phyloP scores from a whole-genome alignment of 805 yeast genomes.

The Cyberlindnera sargentensis region DNA sequence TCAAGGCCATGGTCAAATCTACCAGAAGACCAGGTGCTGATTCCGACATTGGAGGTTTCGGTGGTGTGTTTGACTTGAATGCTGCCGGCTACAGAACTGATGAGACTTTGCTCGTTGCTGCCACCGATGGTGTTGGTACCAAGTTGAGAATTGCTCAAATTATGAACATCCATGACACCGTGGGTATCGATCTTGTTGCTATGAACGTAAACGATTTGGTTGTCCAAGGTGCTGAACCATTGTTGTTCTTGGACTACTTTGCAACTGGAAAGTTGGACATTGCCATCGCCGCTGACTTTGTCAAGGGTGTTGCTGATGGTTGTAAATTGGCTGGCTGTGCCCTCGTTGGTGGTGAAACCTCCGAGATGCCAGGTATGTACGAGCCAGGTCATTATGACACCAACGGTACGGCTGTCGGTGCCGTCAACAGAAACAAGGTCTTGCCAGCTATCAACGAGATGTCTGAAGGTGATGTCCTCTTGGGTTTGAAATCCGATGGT shows the following conservation, averaged over 20 bases:
- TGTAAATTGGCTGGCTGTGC: constrained; percentile 96
- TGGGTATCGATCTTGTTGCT: constrained; percentile 96
- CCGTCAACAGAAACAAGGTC: constrained; percentile 68
- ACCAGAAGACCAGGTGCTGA: constrained; percentile 96
- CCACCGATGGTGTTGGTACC: constrained; percentile 99
- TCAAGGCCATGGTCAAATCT: constrained; percentile 84
- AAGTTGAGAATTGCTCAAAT: constrained; percentile 92
- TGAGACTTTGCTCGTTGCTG: constrained; percentile 84
- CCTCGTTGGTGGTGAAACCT: constrained; percentile 96
- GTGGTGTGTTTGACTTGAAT: constrained; percentile 89
- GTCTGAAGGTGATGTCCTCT: constrained; percentile 71
- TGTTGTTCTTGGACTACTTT: constrained; percentile 90
- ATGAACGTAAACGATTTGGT: constrained; percentile 98
- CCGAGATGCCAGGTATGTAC: constrained; percentile 99
- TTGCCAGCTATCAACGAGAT: constrained; percentile 66
- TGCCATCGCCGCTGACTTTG: constrained; percentile 78
- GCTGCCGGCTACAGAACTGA: constrained; percentile 70
- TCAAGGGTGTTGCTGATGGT: constrained; percentile 93
- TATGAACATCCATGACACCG: constrained; percentile 87
- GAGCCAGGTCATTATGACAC: constrained; percentile 94
- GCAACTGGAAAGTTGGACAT: constrained; percentile 92
- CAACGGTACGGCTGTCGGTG: constrained; percentile 98
- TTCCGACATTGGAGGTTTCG: constrained; percentile 97
- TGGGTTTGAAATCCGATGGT: constrained; percentile 89
- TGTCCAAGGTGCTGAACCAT: constrained; percentile 98